phyloP scores from a whole-genome alignment of 495 filamentous ascomycete species.

The Neurospora discreta region DNA sequence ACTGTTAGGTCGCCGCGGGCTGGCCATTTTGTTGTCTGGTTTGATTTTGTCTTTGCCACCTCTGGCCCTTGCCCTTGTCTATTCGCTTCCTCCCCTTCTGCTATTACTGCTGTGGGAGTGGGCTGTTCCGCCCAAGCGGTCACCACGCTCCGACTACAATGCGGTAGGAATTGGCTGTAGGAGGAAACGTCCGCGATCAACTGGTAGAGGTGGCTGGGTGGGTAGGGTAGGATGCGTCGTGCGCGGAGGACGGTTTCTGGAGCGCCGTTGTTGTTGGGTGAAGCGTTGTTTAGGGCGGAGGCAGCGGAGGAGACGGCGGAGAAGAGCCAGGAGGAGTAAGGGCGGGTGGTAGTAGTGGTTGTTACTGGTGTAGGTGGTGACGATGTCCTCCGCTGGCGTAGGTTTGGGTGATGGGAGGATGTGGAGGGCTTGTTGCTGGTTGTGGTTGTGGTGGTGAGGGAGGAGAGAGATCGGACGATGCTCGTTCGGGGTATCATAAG shows the following conservation, averaged over 20 bases:
- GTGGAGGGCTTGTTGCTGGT: background rate
- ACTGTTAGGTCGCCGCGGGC: constrained; percentile 67
- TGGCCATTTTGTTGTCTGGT: constrained; percentile 44
- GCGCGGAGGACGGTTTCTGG: constrained; percentile 45
- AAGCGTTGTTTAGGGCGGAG: background rate
- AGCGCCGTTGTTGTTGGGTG: background rate
- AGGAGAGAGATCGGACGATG: background rate
- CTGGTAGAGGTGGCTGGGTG: constrained; percentile 55
- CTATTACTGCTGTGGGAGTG: constrained; percentile 3
- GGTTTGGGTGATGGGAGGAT: background rate
- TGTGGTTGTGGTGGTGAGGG: constrained; percentile 4
- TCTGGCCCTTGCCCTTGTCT: no score
- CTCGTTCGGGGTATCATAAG: background rate
- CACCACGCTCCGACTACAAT: constrained; percentile 61
- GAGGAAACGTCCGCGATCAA: constrained; percentile 74
- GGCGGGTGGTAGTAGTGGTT: background rate
- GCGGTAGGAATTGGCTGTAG: constrained; percentile 78
- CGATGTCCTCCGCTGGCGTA: background rate
- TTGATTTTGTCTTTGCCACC: constrained; percentile 7
- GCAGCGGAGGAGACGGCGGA: background rate
- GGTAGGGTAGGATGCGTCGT: constrained; percentile 70
- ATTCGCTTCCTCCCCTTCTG: no score
- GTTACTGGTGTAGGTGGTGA: background rate
- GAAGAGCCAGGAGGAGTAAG: background rate
- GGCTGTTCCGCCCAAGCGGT: constrained; percentile 38